Evolutionary conservation across 352 stramenopile species (phyloP).

Genomic region (Pythium pyrilobum): DNA sequence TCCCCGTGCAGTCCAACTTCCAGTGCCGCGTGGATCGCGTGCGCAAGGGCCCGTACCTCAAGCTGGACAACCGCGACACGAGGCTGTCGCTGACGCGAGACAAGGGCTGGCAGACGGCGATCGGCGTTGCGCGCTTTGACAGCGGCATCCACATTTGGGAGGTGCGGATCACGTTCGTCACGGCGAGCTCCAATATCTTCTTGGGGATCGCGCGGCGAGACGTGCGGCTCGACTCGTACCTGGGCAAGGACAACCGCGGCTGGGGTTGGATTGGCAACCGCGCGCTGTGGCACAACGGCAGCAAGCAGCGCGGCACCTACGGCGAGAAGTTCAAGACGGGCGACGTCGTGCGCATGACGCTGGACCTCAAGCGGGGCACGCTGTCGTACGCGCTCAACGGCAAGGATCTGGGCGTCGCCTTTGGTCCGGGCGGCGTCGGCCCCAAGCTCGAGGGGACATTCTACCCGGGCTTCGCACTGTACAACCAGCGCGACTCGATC

Average conservation of each 20-base stretch:
- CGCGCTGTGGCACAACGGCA: constrained; percentile 87
- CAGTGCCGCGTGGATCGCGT: constrained; percentile 83
- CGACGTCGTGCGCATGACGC: constrained; percentile 74
- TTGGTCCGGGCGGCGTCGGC: constrained; percentile 78
- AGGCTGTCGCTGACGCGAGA: constrained; percentile 76
- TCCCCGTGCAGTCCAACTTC: constrained; percentile 86
- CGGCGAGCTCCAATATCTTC: constrained; percentile 89
- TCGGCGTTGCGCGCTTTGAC: constrained; percentile 85
- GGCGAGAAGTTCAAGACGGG: constrained; percentile 89
- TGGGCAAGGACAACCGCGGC: constrained; percentile 89
- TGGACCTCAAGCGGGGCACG: constrained; percentile 79
- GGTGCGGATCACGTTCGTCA: constrained; percentile 82
- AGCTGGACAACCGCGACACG: constrained; percentile 86
- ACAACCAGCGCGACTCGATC: constrained; percentile 86
- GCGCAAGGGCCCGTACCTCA: constrained; percentile 82
- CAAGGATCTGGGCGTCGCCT: constrained; percentile 85
- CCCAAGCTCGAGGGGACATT: constrained; percentile 85
- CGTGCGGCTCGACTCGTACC: constrained; percentile 83
- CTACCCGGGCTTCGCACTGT: constrained; percentile 81
- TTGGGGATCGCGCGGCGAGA: constrained; percentile 80
- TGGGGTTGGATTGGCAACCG: constrained; percentile 91
- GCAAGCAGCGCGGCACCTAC: constrained; percentile 87
- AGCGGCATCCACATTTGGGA: constrained; percentile 86
- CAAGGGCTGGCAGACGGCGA: constrained; percentile 87
- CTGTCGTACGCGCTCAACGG: constrained; percentile 87